Evolutionary conservation across 2,329 filamentous ascomycete species (phyloP), one percentile per base, ranked within the genome.

Genomic region (Botrytis medusae): DNA sequence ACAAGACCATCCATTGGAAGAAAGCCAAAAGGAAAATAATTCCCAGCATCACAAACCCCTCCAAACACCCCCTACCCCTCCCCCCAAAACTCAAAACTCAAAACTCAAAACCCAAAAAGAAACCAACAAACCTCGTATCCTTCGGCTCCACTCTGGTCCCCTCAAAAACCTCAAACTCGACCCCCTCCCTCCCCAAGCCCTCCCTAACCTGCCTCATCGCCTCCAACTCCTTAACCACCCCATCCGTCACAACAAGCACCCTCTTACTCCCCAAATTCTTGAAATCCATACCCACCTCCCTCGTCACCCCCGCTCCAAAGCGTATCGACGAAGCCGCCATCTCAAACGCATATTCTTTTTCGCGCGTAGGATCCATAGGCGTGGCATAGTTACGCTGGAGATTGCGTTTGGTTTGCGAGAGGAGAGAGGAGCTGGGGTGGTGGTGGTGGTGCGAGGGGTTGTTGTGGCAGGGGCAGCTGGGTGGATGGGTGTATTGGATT

Each of bases 341-440:
- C 83, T 99, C 96, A 81, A 99, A 99, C 22, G 96, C 96, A 84
- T 99, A 99, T 82, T 99, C 96, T 82, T 97, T 97, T 80, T 94
- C 89, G 76, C 90, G 88, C 3, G 88, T 87, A 14, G 87, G 84
- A 79, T 94, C 91, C 42, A 92, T 84, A 0, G 95, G 93, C 0
- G 93, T 95, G n/a, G 93, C 94, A 82, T 88, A 90, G 68, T 85
- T 85, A 48, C 89, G 78, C 69, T 83, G 80, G 32, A 82, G 80
- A 65, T 84, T 82, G 72, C 84, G 86, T 34, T 86, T 86, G 25
- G 86, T 82, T 5, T 84, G 83, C 9, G 86, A 82, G 2, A 81
- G 77, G 65, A 81, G 78, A 32, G 75, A 77, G 37, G 84, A 81
- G 0, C 84, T 82, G 10, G 81, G 82, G 74, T 83, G 81, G 75